phyloP scores from a whole-genome alignment of 129 eudicot species.

The Sambucus nigra region DNA sequence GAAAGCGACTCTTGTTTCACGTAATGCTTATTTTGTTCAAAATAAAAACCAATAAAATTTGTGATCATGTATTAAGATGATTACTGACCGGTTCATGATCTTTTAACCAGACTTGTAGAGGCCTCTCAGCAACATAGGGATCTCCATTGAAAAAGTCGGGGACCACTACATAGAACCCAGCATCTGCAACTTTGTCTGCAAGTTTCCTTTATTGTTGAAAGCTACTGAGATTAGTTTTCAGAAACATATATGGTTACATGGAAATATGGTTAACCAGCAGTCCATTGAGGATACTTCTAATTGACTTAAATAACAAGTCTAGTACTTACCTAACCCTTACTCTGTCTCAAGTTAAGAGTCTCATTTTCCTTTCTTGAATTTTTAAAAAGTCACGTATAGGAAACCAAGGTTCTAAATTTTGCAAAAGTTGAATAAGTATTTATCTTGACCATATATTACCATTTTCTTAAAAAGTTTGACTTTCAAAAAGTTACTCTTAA shows the following conservation, averaged over 20 bases:
- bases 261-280: not conserved
- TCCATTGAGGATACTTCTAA: not conserved
- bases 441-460: too few species aligned
- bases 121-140: conserved; percentile 24
- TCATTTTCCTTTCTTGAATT: too few species aligned
- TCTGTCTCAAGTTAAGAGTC: too few species aligned
- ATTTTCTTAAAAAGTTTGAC: too few species aligned
- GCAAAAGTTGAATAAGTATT: too few species aligned
- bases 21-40: not conserved
- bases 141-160: conserved; percentile 64
- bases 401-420: too few species aligned
- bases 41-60: not conserved
- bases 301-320: too few species aligned
- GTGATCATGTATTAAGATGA: not conserved
- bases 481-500: too few species aligned
- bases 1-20: too few species aligned
- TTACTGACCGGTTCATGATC: conserved; percentile 49
- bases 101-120: conserved; percentile 40
- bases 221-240: conserved; percentile 5
- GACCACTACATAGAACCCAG: conserved; percentile 66
- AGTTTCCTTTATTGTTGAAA: conserved; percentile 34
- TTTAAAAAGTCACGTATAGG: too few species aligned
- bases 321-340: too few species aligned
- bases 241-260: not conserved
- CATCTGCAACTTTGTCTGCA: conserved; percentile 63